phyloP scores from a whole-genome alignment of 139 green algal genomes.

The Auxenochlorella protothecoides region DNA sequence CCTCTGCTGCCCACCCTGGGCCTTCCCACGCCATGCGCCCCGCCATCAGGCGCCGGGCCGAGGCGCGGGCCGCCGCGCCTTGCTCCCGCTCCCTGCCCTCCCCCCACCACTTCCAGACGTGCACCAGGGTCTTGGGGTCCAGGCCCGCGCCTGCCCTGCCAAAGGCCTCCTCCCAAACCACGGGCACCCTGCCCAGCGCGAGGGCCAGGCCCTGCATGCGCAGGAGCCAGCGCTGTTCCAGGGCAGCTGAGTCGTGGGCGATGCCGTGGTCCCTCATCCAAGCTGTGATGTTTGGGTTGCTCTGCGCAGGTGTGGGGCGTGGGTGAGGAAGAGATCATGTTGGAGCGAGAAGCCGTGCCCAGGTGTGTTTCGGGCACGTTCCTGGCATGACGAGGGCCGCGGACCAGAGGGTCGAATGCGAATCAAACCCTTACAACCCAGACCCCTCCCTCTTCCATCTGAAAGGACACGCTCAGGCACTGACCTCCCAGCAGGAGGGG shows the following conservation, averaged over 20 bases:
- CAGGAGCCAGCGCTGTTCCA: constrained; percentile 2
- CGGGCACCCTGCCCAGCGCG: constrained; percentile 7
- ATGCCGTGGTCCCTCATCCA: constrained; percentile 31
- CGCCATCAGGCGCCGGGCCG: too few relatives aligned
- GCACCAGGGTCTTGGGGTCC: constrained; percentile 16
- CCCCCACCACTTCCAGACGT: constrained; percentile 45
- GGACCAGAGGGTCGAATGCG: too few relatives aligned
- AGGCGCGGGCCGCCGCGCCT: too few relatives aligned
- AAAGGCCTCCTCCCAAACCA: constrained; percentile 48
- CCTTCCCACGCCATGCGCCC: too few relatives aligned
- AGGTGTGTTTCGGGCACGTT: too few relatives aligned
- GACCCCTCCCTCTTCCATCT: too few relatives aligned
- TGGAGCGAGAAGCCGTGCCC: too few relatives aligned
- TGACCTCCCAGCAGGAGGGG: constrained; percentile 45
- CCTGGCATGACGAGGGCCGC: too few relatives aligned
- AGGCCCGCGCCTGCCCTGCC: constrained; percentile 17
- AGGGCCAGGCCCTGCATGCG: constrained; percentile 6
- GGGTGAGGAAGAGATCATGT: too few relatives aligned
- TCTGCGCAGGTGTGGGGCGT: constrained; percentile 13
- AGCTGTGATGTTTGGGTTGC: constrained; percentile 28
- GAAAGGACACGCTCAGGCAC: background rate
- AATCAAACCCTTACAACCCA: too few relatives aligned
- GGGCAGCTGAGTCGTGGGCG: background rate
- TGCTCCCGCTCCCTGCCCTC: background rate
- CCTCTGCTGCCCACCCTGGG: background rate